A percentile compares a stretch with the other conserved stretches of the same genome.
Evolutionary conservation across 768 basidiomycete species (phyloP).

Genomic region (Lyophyllum atratum): DNA sequence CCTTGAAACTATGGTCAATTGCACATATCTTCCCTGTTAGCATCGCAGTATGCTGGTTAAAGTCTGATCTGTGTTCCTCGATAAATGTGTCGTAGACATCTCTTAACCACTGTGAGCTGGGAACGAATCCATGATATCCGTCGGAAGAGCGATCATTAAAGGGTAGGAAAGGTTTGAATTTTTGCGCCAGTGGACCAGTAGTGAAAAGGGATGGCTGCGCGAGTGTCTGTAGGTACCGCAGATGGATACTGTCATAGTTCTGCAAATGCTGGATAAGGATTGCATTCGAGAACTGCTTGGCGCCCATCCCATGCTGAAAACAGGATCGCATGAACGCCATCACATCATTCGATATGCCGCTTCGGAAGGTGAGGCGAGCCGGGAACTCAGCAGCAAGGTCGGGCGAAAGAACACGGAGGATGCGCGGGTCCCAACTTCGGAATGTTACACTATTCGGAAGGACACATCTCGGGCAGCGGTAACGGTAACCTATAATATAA

Average conservation of each 20-base stretch:
- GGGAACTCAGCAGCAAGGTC: constrained; percentile 19
- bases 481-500: constrained; percentile 17
- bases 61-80: constrained; percentile 13
- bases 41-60: constrained; percentile 29
- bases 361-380: constrained; percentile 18
- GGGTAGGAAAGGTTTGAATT: constrained; percentile 5
- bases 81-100: constrained; percentile 28
- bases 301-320: constrained; percentile 23
- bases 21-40: constrained; percentile 14
- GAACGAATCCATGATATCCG: constrained; percentile 24
- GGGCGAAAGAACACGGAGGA: constrained; percentile 2
- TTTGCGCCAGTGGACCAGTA: neutral
- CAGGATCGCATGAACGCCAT: constrained; percentile 19
- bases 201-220: neutral
- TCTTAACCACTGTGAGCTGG: constrained; percentile 19
- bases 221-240: constrained; percentile 6
- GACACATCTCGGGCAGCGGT: constrained; percentile 4
- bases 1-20: constrained; percentile 30
- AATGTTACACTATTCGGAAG: constrained; percentile 2
- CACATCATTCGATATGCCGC: constrained; percentile 19
- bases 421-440: constrained; percentile 8
- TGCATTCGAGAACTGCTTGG: constrained; percentile 25
- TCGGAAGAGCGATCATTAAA: neutral
- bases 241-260: constrained; percentile 18
- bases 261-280: constrained; percentile 19